Evolutionary conservation across 1,139 yeast species (phyloP).

Genomic region (Yamadazyma pseudoaaseri): DNA sequence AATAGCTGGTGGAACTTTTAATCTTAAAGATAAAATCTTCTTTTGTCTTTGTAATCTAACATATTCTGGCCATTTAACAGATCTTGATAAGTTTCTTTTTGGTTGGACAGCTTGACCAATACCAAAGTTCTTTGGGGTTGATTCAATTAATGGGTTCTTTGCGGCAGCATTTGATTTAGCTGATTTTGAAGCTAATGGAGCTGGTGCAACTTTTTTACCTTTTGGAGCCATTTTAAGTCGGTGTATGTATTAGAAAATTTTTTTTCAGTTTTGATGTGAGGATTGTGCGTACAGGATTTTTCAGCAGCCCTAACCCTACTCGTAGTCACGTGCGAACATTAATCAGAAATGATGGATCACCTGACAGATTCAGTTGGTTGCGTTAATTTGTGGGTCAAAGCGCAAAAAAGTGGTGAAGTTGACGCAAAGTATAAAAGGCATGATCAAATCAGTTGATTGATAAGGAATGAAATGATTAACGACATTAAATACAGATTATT

Average conservation of each 20-base stretch:
- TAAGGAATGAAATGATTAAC: too few species aligned
- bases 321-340: slow-evolving; percentile 8
- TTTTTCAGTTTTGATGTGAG: slow-evolving; percentile 4
- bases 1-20: slow-evolving; percentile 98
- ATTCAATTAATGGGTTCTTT: slow-evolving; percentile 41
- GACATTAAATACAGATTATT: too few species aligned
- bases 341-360: background rate
- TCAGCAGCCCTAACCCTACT: background rate
- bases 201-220: slow-evolving; percentile 55
- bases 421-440: background rate
- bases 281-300: background rate
- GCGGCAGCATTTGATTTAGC: slow-evolving; percentile 19
- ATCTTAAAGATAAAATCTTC: slow-evolving; percentile 91
- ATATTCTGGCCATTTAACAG: slow-evolving; percentile 97
- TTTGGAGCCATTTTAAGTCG: slow-evolving; percentile 43
- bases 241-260: slow-evolving; percentile 8
- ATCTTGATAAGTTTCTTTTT: slow-evolving; percentile 65
- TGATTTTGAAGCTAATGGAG: slow-evolving; percentile 47
- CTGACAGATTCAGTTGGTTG: too few species aligned
- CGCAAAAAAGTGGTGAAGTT: too few species aligned
- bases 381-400: too few species aligned
- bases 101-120: slow-evolving; percentile 44
- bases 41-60: slow-evolving; percentile 90
- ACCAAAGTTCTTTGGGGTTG: slow-evolving; percentile 42
- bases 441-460: background rate